Percentiles rank a stretch among this genome's conserved stretches.
Conservation (phyloP, 2,329 filamentous ascomycete species). For the Ophiostoma himal-ulmi region DNA sequence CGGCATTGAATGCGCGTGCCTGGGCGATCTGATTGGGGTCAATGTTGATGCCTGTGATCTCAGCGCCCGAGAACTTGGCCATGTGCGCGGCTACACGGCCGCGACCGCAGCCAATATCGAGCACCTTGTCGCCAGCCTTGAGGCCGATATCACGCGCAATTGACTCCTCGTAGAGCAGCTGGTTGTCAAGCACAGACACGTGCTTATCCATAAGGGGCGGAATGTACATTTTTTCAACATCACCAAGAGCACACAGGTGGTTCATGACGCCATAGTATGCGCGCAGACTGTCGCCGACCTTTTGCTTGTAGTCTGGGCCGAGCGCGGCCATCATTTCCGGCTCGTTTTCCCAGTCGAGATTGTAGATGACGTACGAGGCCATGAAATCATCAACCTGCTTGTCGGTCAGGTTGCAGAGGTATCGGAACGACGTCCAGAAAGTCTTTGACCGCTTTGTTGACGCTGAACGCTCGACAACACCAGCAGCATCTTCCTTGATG, state of each 20-base stretch:
- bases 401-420: constrained; percentile 43
- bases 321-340: constrained; percentile 43
- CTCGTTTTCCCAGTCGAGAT: constrained; percentile 50
- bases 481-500: constrained; percentile 25
- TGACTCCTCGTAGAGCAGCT: constrained; percentile 48
- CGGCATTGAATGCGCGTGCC: constrained; percentile 40
- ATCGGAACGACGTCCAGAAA: constrained; percentile 46
- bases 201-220: constrained; percentile 48
- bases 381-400: constrained; percentile 51
- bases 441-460: constrained; percentile 45
- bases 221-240: constrained; percentile 56
- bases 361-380: constrained; percentile 52
- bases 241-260: constrained; percentile 49
- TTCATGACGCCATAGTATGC: constrained; percentile 51
- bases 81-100: constrained; percentile 51
- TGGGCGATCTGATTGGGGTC: constrained; percentile 48
- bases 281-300: constrained; percentile 46
- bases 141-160: constrained; percentile 44
- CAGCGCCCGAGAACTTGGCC: constrained; percentile 42
- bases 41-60: constrained; percentile 49
- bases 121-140: constrained; percentile 40
- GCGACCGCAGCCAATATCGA: constrained; percentile 49
- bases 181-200: constrained; percentile 46
- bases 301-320: constrained; percentile 45
- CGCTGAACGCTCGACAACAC: constrained; percentile 39